These are phyloP conservation scores for Penicillium longicatenatum DNA, from an alignment of 495 filamentous ascomycete genomes.

Conservation along the genomic window DNA sequence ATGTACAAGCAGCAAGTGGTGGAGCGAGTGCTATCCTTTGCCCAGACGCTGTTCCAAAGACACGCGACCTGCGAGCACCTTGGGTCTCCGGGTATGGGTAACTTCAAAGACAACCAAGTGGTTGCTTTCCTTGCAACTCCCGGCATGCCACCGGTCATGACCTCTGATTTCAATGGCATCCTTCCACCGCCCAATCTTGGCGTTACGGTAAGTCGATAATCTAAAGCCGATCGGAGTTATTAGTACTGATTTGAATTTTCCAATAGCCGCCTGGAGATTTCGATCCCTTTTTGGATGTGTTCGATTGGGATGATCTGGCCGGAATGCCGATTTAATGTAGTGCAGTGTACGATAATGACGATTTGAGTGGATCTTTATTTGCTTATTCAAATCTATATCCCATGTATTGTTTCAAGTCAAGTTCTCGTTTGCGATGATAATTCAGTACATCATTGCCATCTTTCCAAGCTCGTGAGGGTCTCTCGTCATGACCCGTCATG, in stretches of 20 bases:
- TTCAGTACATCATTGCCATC: not conserved
- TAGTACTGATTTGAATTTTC: conserved; percentile 1
- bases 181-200: conserved; percentile 28
- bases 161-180: conserved; percentile 31
- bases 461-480: not conserved
- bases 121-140: conserved; percentile 30
- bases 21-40: conserved; percentile 40
- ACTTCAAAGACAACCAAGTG: conserved; percentile 41
- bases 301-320: conserved; percentile 47
- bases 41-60: conserved; percentile 40
- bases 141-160: conserved; percentile 26
- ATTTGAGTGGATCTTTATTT: not conserved
- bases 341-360: conserved; percentile 1
- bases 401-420: not conserved
- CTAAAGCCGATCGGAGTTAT: not conserved
- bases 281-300: conserved; percentile 47
- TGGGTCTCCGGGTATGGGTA: conserved; percentile 36
- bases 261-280: conserved; percentile 38
- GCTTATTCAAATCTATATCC: not conserved
- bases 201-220: conserved; percentile 30
- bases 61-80: conserved; percentile 43
- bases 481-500: not conserved
- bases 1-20: conserved; percentile 45
- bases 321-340: conserved; percentile 19
- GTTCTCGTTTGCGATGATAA: not conserved